A percentile compares a stretch with the other conserved stretches of the same genome.
Evolutionary conservation across 371 early-diverging fungal species (phyloP).

Genomic region (Mucor indicus): DNA sequence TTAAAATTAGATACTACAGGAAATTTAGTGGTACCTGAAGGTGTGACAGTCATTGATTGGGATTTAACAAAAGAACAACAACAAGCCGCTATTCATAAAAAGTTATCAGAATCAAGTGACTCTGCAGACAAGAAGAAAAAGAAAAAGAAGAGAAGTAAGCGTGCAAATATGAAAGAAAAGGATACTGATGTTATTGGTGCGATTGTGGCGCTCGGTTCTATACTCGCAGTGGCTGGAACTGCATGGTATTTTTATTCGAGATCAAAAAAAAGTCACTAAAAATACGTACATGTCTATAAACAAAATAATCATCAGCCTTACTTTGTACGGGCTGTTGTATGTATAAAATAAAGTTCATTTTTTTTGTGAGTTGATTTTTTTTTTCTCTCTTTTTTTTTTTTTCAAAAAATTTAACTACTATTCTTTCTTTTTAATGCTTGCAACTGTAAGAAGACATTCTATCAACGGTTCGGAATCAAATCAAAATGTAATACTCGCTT

Average conservation of each 20-base stretch:
- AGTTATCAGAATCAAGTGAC: no score
- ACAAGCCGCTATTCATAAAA: no score
- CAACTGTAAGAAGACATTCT: slow-evolving; percentile 3
- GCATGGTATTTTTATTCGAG: slow-evolving; percentile 31
- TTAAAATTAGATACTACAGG: slow-evolving; percentile 41
- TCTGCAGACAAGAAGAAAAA: slow-evolving; percentile 18
- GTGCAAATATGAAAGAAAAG: slow-evolving; percentile 1
- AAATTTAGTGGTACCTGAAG: slow-evolving; percentile 37
- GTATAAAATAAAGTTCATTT: no score
- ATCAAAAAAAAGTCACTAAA: slow-evolving; percentile 13
- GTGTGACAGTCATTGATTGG: slow-evolving; percentile 39
- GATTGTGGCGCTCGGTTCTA: slow-evolving; percentile 28
- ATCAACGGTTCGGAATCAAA: neutral
- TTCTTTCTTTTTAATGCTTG: slow-evolving; percentile 1
- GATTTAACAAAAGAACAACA: slow-evolving; percentile 28
- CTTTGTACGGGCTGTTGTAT: no score
- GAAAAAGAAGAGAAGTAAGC: slow-evolving; percentile 14
- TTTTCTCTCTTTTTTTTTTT: slow-evolving; percentile 3
- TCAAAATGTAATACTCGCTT: slow-evolving; percentile 29
- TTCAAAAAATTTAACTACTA: no score
- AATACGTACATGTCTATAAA: neutral
- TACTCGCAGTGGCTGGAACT: slow-evolving; percentile 35
- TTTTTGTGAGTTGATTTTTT: slow-evolving; percentile 6
- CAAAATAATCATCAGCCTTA: no score
- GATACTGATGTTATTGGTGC: slow-evolving; percentile 15